Percentiles rank a stretch among this genome's conserved stretches.
These are phyloP conservation scores for Cordyceps militaris DNA, from an alignment of 2,329 filamentous ascomycete genomes.

Conservation along the genomic window DNA sequence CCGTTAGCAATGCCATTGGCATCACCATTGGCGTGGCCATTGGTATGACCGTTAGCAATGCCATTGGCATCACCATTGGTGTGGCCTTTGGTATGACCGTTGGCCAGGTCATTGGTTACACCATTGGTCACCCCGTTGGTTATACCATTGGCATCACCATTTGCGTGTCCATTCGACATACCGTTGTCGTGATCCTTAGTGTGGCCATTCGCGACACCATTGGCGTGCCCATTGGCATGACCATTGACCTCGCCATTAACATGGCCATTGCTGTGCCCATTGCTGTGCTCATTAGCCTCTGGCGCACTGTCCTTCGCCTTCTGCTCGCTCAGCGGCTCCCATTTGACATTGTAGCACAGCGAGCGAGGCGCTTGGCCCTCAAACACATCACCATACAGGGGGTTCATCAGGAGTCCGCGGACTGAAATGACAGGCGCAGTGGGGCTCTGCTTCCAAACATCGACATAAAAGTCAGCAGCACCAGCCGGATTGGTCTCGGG, in stretches of 20 bases:
- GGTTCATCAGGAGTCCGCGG: slow-evolving; percentile 33
- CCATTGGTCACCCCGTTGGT: slow-evolving; percentile 11
- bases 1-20: slow-evolving; percentile 4
- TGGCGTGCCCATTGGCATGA: neutral
- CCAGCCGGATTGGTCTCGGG: slow-evolving; percentile 19
- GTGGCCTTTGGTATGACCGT: slow-evolving; percentile 3
- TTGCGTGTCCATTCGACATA: neutral
- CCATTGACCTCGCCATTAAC: slow-evolving; percentile 9
- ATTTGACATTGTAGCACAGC: slow-evolving; percentile 39
- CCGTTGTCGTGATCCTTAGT: neutral
- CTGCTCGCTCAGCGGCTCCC: slow-evolving; percentile 30
- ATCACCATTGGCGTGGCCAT: neutral
- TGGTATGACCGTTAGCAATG: neutral
- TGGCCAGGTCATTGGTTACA: neutral
- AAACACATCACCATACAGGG: slow-evolving; percentile 29
- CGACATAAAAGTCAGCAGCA: slow-evolving; percentile 28
- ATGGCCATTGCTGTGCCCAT: neutral
- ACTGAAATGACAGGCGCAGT: slow-evolving; percentile 26
- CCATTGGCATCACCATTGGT: slow-evolving; percentile 1
- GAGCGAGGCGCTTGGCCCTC: slow-evolving; percentile 18
- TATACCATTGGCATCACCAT: neutral
- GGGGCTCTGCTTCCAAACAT: slow-evolving; percentile 24
- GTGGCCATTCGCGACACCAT: neutral
- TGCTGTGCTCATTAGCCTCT: slow-evolving; percentile 4
- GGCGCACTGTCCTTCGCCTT: neutral